A percentile compares a stretch with the other conserved stretches of the same genome.
phyloP scores from a whole-genome alignment of 1,139 yeast genomes.

The Candida glucosophila region DNA sequence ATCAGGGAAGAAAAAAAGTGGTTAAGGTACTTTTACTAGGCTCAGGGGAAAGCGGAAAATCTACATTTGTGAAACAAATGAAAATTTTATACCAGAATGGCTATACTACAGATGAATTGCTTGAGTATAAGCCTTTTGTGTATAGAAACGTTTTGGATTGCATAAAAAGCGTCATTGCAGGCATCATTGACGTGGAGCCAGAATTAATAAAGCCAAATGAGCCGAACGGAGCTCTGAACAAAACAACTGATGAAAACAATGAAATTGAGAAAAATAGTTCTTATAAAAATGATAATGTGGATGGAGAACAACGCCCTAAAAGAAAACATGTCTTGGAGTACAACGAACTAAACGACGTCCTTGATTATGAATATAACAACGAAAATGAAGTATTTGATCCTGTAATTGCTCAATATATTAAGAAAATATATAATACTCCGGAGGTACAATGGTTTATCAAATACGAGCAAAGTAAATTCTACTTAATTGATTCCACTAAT shows the following conservation, averaged over 20 bases:
- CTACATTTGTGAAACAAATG: constrained; percentile 69
- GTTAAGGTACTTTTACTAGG: constrained; percentile 63
- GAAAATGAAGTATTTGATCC: constrained; percentile 38
- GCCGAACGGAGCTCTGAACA: constrained; percentile 3
- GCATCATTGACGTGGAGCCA: constrained; percentile 42
- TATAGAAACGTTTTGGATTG: constrained; percentile 62
- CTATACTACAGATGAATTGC: constrained; percentile 51
- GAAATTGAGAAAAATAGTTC: constrained; percentile 2
- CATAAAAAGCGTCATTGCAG: constrained; percentile 51
- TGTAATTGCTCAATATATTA: constrained; percentile 36
- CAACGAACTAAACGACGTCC: constrained; percentile 39
- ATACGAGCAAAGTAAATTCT: constrained; percentile 64
- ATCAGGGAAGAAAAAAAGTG: constrained; percentile 35
- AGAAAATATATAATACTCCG: constrained; percentile 44
- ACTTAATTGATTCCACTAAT: constrained; percentile 78
- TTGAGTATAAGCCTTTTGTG: constrained; percentile 63
- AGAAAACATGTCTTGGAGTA: constrained; percentile 18
- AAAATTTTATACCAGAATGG: constrained; percentile 69
- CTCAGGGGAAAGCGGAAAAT: constrained; percentile 75
- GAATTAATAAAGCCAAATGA: constrained; percentile 30
- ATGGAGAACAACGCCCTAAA: constrained; percentile 5
- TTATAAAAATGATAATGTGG: constrained; percentile 8
- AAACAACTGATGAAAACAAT: constrained; percentile 1
- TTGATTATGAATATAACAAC: constrained; percentile 41
- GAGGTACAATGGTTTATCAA: constrained; percentile 50